Base-by-base conservation (phyloP, 257 asterid species). In the Petunia secreta region DNA sequence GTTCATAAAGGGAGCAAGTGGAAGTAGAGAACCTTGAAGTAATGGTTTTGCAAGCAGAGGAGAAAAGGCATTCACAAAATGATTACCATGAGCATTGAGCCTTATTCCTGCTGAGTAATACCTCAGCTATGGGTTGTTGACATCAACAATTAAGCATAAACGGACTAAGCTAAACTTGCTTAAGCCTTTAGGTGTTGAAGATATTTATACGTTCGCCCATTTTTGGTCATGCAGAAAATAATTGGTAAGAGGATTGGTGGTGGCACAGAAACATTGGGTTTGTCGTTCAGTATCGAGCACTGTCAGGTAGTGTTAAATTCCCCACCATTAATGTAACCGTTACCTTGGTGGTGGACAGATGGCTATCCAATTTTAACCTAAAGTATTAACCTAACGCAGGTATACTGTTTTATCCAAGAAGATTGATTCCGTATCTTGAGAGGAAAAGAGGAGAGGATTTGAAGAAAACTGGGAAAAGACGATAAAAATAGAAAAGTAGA, bases 361-460 rank as follows among this genome's bases (percentile, higher is more conserved):
- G 74, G 74, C 74, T 40, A 25, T 25, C 25, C 25, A 25, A 25
- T 25, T 25, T 25, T 25, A 66, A 66, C 53, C 1, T 66, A 40
- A 65, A 40, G 25, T 25, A 25, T 25, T 25, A 25, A 25, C 25
- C 25, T 25, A 25, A 25, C 25, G 25, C 25, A 25, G 25, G 25
- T 25, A 25, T 25, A 25, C 25, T 25, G 25, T 54, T 67, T 67
- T 3, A 67, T 8, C 2, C 1, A 10, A 41, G 53, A 66, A 40
- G 73, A 67, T n/a, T 8, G 4, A 7, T 67, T 67, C 38, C 15
- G 75, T n/a, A 41, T 15, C 75, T 43, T n/a, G 75, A 67, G 55
- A 65, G 74, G 74, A 67, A 67, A 54, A 67, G 75, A 65, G 40
- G 5, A 36, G 38, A 64, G 48, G 25, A 15, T 66, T 40, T 53